Evolutionary conservation across 495 filamentous ascomycete genomes (phyloP).

Genomic region (Neurospora pannonica): DNA sequence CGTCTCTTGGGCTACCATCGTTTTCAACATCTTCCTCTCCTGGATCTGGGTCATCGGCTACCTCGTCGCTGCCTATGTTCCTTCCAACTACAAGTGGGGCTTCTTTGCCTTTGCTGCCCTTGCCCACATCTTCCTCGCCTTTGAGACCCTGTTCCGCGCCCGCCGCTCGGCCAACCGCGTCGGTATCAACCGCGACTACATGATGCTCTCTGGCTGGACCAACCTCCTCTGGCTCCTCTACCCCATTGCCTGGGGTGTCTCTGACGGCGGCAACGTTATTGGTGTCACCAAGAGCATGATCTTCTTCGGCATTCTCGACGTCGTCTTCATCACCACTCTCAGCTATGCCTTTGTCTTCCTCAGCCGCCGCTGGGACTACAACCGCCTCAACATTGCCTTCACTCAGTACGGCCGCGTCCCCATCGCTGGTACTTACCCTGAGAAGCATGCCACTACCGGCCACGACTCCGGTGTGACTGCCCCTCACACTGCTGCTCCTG

Average conservation of each 20-base stretch:
- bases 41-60: constrained; percentile 39
- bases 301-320: constrained; percentile 39
- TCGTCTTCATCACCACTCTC: constrained; percentile 28
- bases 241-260: constrained; percentile 37
- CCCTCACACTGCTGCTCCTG: constrained; percentile 11
- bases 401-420: constrained; percentile 46
- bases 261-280: constrained; percentile 38
- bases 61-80: constrained; percentile 33
- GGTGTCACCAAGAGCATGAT: constrained; percentile 30
- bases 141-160: constrained; percentile 22
- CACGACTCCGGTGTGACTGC: constrained; percentile 16
- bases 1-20: constrained; percentile 36
- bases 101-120: constrained; percentile 38
- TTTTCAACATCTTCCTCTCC: constrained; percentile 33
- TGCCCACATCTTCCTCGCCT: constrained; percentile 26
- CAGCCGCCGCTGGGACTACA: constrained; percentile 38
- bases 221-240: constrained; percentile 42
- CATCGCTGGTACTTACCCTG: constrained; percentile 30
- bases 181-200: constrained; percentile 29
- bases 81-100: constrained; percentile 42
- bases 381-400: constrained; percentile 38
- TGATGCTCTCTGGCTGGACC: constrained; percentile 29
- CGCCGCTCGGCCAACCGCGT: constrained; percentile 24
- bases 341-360: constrained; percentile 29
- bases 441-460: constrained; percentile 27